phyloP scores from a whole-genome alignment of 2,329 filamentous ascomycete species.

The Cercospora zeina region DNA sequence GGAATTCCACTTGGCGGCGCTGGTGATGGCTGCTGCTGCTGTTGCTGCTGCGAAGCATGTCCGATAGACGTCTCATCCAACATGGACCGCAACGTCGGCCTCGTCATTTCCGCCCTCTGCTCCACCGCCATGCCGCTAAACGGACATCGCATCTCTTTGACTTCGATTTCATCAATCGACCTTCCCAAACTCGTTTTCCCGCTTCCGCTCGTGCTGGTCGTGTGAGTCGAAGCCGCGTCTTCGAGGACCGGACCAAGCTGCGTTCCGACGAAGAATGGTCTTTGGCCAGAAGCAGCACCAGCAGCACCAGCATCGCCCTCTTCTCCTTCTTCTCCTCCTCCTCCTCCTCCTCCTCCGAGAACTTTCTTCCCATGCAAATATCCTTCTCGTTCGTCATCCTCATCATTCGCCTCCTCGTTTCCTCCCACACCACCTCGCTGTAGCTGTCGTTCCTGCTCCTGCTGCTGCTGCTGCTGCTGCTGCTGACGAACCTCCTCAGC shows the following conservation, averaged over 20 bases:
- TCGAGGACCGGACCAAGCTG: neutral
- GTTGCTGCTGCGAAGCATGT: neutral
- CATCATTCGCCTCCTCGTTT: neutral
- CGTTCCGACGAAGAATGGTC: too few relatives aligned
- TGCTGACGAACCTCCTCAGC: neutral
- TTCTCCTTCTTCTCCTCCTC: too few relatives aligned
- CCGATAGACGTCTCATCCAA: slow-evolving; percentile 16
- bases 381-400: neutral
- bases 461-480: neutral
- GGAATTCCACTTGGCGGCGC: neutral
- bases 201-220: slow-evolving; percentile 13
- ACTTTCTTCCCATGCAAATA: neutral
- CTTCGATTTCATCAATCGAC: slow-evolving; percentile 12
- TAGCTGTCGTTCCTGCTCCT: neutral
- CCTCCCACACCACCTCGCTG: neutral
- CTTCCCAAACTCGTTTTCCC: slow-evolving; percentile 23
- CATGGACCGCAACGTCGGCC: slow-evolving; percentile 16
- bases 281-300: too few relatives aligned
- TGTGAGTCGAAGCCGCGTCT: slow-evolving; percentile 16
- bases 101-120: slow-evolving; percentile 22
- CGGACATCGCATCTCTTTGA: slow-evolving; percentile 19
- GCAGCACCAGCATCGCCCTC: neutral
- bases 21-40: neutral
- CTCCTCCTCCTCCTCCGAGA: too few relatives aligned
- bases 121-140: slow-evolving; percentile 20